Percentiles rank a stretch among this genome's conserved stretches.
These are phyloP conservation scores for Chrysophaeum taylorii DNA, from an alignment of 352 stramenopile genomes.

Conservation along the genomic window DNA sequence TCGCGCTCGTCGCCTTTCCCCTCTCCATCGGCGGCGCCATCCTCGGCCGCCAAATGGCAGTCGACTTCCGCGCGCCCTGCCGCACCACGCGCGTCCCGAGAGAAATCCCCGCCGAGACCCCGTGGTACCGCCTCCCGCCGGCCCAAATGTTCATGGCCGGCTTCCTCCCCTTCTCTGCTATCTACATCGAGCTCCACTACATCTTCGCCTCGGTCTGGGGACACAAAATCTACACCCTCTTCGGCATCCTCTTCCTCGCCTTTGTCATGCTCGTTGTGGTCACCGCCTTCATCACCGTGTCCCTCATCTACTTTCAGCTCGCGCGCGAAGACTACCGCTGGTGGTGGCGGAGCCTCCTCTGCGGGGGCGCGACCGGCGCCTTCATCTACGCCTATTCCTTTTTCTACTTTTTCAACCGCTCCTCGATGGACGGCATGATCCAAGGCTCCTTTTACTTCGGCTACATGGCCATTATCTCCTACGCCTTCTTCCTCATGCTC, in stretches of 20 bases:
- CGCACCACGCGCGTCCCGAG: conserved; percentile 88
- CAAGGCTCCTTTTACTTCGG: conserved; percentile 93
- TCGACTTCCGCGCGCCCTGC: conserved; percentile 80
- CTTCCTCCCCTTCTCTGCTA: conserved; percentile 90
- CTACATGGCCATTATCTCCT: conserved; percentile 90
- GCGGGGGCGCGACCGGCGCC: conserved; percentile 79
- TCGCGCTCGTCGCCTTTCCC: conserved; percentile 78
- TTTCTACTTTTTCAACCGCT: conserved; percentile 80
- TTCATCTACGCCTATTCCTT: conserved; percentile 92
- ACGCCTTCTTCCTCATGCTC: conserved; percentile 93
- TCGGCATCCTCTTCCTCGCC: conserved; percentile 88
- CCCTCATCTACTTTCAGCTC: conserved; percentile 93
- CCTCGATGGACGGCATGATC: conserved; percentile 84
- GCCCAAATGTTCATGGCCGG: conserved; percentile 81
- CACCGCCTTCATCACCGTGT: conserved; percentile 91
- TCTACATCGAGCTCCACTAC: conserved; percentile 97
- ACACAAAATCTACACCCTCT: conserved; percentile 95
- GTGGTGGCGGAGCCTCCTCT: conserved; percentile 92
- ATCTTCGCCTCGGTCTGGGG: conserved; percentile 95
- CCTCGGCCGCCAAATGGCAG: conserved; percentile 75
- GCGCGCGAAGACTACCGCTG: conserved; percentile 87
- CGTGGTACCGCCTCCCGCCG: conserved; percentile 66
- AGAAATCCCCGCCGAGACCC: conserved; percentile 74
- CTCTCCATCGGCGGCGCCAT: conserved; percentile 85
- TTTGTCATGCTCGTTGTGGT: conserved; percentile 90